Conservation (phyloP, 108 stramenopile genomes). For the Cyclostephanos tholiformis region DNA sequence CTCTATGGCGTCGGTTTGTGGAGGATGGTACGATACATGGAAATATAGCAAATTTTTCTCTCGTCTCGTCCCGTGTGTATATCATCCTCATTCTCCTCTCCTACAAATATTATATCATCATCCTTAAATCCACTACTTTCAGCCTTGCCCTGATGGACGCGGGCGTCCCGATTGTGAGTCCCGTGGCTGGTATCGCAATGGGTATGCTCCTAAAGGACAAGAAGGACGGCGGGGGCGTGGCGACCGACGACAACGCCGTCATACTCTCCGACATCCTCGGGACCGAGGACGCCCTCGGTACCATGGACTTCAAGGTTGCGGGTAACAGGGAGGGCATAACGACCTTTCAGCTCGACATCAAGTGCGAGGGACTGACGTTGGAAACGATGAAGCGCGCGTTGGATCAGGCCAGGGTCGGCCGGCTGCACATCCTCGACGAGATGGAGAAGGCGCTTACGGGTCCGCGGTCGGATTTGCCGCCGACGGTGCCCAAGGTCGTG, state of each 20-base stretch:
- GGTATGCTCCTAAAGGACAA: constrained; percentile 78
- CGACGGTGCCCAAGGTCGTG: constrained; percentile 69
- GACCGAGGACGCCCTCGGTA: constrained; percentile 84
- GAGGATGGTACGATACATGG: constrained; percentile 58
- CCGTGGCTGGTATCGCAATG: constrained; percentile 89
- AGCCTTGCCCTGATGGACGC: constrained; percentile 93
- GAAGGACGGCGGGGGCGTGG: constrained; percentile 43
- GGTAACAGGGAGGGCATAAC: constrained; percentile 82
- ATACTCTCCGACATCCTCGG: constrained; percentile 87
- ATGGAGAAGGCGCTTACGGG: constrained; percentile 66
- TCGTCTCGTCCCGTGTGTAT: too few species aligned
- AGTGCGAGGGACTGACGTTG: constrained; percentile 84
- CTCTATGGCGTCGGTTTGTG: constrained; percentile 92
- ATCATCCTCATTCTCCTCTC: too few species aligned
- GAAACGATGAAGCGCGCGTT: constrained; percentile 83
- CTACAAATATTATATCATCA: too few species aligned
- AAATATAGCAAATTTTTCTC: too few species aligned
- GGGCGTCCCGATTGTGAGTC: constrained; percentile 84
- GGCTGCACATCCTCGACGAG: constrained; percentile 75
- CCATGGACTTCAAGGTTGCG: constrained; percentile 92
- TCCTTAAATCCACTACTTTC: not conserved
- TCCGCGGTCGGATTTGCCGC: constrained; percentile 59
- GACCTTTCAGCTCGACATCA: constrained; percentile 95
- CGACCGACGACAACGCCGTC: constrained; percentile 76
- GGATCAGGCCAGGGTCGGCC: constrained; percentile 75